Evolutionary conservation across 805 yeast genomes (phyloP).

Genomic region (Candida bentonensis): DNA sequence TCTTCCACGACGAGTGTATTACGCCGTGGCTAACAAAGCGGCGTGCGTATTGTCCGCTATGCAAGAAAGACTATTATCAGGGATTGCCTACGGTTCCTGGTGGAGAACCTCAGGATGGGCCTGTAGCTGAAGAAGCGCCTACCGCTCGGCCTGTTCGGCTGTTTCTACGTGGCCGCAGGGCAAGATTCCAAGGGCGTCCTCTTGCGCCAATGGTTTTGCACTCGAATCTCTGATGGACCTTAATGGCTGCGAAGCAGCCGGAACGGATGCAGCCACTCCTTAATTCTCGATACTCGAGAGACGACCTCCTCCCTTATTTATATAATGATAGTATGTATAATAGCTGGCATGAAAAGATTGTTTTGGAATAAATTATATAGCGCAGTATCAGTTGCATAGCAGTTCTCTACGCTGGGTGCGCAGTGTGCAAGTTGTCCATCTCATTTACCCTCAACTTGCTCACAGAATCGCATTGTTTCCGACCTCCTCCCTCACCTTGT

Average conservation of each 20-base stretch:
- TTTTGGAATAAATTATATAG: not conserved
- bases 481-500: constrained; percentile 26
- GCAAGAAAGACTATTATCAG: constrained; percentile 51
- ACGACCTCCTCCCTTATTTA: not conserved
- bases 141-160: too few relatives aligned
- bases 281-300: not conserved
- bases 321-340: not conserved
- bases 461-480: not conserved
- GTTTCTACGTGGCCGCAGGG: too few relatives aligned
- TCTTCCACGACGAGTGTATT: constrained; percentile 64
- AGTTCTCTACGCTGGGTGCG: not conserved
- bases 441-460: too few relatives aligned
- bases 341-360: not conserved
- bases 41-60: constrained; percentile 72
- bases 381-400: not conserved
- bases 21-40: constrained; percentile 71
- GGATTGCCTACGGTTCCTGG: not conserved
- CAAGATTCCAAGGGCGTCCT: too few relatives aligned
- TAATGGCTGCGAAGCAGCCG: too few relatives aligned
- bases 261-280: too few relatives aligned
- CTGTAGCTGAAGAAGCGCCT: too few relatives aligned
- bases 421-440: too few relatives aligned
- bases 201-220: too few relatives aligned
- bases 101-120: too few relatives aligned
- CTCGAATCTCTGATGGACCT: too few relatives aligned